These are phyloP conservation scores for Hydnomerulius pinastri DNA, from an alignment of 768 basidiomycete species.

Conservation along the genomic window DNA sequence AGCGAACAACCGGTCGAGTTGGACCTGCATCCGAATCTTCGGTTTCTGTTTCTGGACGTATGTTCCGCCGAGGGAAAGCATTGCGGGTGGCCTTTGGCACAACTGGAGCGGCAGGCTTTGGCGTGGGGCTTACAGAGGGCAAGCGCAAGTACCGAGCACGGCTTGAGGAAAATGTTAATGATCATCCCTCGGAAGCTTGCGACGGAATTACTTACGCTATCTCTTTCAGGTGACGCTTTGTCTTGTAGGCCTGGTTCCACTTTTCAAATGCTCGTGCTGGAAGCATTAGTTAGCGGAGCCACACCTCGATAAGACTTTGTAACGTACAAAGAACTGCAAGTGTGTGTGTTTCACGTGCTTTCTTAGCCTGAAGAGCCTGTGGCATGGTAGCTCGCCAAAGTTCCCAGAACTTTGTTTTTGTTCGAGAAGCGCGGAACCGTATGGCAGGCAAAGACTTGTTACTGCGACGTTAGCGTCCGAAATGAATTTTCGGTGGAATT, in stretches of 20 bases:
- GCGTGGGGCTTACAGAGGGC: constrained; percentile 49
- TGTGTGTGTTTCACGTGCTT: constrained; percentile 64
- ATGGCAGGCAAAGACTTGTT: constrained; percentile 76
- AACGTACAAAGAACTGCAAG: constrained; percentile 58
- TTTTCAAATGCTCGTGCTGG: constrained; percentile 55
- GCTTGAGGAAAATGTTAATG: constrained; percentile 41
- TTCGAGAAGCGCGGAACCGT: constrained; percentile 63
- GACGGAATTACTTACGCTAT: constrained; percentile 65
- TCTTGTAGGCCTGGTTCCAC: constrained; percentile 71
- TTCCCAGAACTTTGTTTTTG: constrained; percentile 63
- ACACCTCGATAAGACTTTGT: constrained; percentile 1
- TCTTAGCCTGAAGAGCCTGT: constrained; percentile 60
- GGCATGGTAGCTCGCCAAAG: constrained; percentile 74
- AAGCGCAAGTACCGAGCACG: constrained; percentile 82
- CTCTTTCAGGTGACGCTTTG: constrained; percentile 75
- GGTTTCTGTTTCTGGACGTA: constrained; percentile 29
- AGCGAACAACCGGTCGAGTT: constrained; percentile 24
- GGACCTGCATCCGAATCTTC: constrained; percentile 33
- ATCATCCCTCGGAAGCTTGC: constrained; percentile 17
- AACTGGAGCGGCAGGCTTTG: constrained; percentile 30
- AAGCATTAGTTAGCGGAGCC: constrained; percentile 10
- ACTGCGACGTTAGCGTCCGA: constrained; percentile 10
- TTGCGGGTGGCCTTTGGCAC: constrained; percentile 31
- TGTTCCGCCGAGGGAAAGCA: constrained; percentile 30
- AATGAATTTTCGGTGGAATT: neutral